Conservation (phyloP, 305 asterid species). For the Rubia tinctorum region DNA sequence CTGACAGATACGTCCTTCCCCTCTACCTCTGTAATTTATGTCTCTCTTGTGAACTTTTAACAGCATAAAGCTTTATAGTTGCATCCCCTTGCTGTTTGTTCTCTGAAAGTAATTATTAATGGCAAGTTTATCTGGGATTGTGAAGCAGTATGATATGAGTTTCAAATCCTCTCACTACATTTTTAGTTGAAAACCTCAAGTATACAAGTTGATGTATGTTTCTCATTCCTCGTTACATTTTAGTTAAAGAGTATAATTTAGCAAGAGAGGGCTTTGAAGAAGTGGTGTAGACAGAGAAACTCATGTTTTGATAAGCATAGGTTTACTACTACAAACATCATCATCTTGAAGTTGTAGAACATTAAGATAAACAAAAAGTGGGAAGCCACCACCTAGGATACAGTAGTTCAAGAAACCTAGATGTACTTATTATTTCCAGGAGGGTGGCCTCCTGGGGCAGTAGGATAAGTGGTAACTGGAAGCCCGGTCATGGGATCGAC, state of each 20-base stretch:
- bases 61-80: neutral
- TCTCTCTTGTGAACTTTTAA: neutral
- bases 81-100: neutral
- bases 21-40: neutral
- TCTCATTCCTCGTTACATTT: too few species aligned
- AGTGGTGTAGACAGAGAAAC: too few species aligned
- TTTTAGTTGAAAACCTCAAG: too few species aligned
- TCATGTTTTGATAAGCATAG: too few species aligned
- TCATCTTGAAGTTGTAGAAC: neutral
- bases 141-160: neutral
- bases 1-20: neutral
- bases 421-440: conserved; percentile 7
- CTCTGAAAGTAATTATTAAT: neutral
- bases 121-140: neutral
- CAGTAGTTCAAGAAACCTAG: neutral
- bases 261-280: too few species aligned
- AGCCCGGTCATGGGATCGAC: too few species aligned
- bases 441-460: conserved; percentile 29
- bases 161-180: too few species aligned
- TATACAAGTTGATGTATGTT: too few species aligned
- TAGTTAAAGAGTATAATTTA: too few species aligned
- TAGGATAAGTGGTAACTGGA: conserved; percentile 24
- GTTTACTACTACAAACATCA: neutral
- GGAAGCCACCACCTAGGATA: neutral
- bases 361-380: neutral